Percentiles rank a stretch among this genome's conserved stretches.
Evolutionary conservation across 768 basidiomycete genomes (phyloP).

Genomic region (Xanthoconium stramineum): DNA sequence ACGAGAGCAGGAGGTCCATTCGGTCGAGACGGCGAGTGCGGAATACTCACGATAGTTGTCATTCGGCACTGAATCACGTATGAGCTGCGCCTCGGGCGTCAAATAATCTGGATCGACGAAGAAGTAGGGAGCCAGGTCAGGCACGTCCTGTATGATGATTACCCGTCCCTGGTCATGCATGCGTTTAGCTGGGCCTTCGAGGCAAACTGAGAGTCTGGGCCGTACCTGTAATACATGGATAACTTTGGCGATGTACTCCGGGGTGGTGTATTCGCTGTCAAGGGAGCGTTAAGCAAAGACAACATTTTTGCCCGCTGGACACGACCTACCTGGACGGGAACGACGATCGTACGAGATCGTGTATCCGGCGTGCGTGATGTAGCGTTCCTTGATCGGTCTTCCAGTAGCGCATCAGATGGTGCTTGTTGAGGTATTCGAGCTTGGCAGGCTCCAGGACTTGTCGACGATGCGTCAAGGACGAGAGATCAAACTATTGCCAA

Average conservation of each 20-base stretch:
- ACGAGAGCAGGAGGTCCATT: background rate
- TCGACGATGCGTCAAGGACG: constrained; percentile 75
- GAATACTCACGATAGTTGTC: constrained; percentile 44
- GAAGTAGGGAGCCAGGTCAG: constrained; percentile 67
- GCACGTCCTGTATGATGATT: constrained; percentile 68
- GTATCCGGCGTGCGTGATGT: constrained; percentile 53
- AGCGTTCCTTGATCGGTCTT: constrained; percentile 48
- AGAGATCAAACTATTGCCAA: constrained; percentile 63
- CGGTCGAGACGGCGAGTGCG: background rate
- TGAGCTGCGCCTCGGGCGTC: constrained; percentile 50
- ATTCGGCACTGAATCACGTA: constrained; percentile 43
- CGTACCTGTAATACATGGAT: constrained; percentile 60
- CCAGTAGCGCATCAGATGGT: constrained; percentile 64
- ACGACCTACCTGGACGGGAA: constrained; percentile 55
- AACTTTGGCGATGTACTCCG: constrained; percentile 61
- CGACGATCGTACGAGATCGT: constrained; percentile 46
- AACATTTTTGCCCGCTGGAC: background rate
- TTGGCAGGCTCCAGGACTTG: constrained; percentile 78
- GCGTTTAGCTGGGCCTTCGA: background rate
- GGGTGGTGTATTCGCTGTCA: constrained; percentile 44
- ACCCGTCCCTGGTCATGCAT: constrained; percentile 55
- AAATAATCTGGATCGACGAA: constrained; percentile 67
- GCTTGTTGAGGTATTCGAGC: constrained; percentile 85
- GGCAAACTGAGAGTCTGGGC: background rate
- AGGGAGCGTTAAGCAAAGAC: background rate